A percentile compares a stretch with the other conserved stretches of the same genome.
phyloP scores from a whole-genome alignment of 306 rosid genomes.

The Erythrophleum fordii region DNA sequence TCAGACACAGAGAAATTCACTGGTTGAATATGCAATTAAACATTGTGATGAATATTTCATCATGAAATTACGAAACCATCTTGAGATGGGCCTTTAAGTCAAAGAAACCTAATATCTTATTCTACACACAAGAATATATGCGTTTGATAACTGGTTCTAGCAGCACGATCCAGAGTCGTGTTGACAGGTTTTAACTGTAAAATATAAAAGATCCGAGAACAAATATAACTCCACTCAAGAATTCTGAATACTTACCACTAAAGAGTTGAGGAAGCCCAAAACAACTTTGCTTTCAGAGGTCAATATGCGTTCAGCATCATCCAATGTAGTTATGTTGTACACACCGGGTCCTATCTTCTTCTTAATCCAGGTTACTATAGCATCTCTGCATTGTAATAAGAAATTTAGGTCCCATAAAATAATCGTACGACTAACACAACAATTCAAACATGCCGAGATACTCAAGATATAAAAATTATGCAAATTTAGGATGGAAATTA shows the following conservation, averaged over 20 bases:
- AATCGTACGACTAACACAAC: background rate
- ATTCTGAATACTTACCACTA: constrained; percentile 68
- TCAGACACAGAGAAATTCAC: background rate
- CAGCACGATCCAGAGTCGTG: background rate
- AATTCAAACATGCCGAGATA: background rate
- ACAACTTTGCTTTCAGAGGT: constrained; percentile 77
- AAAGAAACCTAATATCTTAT: background rate
- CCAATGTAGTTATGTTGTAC: constrained; percentile 71
- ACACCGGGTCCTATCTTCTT: constrained; percentile 96
- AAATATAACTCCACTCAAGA: background rate
- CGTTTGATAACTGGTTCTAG: constrained; percentile 9
- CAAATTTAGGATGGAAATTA: background rate
- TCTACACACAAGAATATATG: background rate
- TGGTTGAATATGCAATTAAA: background rate
- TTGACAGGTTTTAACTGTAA: background rate
- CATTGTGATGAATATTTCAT: background rate
- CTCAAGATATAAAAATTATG: background rate
- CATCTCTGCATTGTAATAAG: constrained; percentile 58
- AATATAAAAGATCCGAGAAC: background rate
- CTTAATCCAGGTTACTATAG: constrained; percentile 87
- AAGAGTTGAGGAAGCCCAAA: constrained; percentile 83
- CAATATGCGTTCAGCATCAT: constrained; percentile 79
- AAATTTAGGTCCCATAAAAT: background rate
- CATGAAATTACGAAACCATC: background rate
- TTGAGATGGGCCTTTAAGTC: background rate